These are phyloP conservation scores for Echium plantagineum DNA, from an alignment of 257 asterid species.

Conservation along the genomic window DNA sequence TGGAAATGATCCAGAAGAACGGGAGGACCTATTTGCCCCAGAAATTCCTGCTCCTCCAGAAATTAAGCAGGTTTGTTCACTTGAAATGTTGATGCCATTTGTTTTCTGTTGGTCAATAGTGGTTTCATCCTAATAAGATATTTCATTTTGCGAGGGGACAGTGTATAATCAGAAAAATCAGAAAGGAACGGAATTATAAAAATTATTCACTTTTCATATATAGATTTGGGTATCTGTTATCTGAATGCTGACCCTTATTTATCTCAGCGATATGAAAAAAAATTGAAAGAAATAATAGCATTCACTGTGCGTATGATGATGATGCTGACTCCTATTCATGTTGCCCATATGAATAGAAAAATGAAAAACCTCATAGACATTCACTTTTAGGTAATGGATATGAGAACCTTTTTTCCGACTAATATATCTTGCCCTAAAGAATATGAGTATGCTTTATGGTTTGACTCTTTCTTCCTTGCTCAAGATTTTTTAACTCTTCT, in stretches of 20 bases:
- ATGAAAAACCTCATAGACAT: background rate
- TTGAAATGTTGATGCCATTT: constrained; percentile 2
- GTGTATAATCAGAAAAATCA: background rate
- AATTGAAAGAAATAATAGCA: too few relatives aligned
- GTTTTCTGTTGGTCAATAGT: background rate
- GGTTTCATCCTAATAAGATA: background rate
- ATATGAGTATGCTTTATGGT: too few relatives aligned
- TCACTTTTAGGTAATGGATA: background rate
- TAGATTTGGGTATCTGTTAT: too few relatives aligned
- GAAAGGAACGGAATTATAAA: background rate
- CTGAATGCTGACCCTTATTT: background rate
- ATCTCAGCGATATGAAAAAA: too few relatives aligned
- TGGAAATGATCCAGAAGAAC: constrained; percentile 80
- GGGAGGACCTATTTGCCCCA: constrained; percentile 81
- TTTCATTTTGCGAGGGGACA: background rate
- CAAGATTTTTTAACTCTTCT: too few relatives aligned
- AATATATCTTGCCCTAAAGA: too few relatives aligned
- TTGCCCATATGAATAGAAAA: too few relatives aligned
- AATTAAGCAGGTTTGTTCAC: constrained; percentile 64
- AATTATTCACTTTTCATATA: background rate
- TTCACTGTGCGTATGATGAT: too few relatives aligned
- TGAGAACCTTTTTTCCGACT: background rate
- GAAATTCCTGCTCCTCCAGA: constrained; percentile 98
- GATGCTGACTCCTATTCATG: too few relatives aligned
- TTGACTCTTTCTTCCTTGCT: background rate